Conservation (phyloP, 148 eudicot genomes). For the Drosera capensis region DNA sequence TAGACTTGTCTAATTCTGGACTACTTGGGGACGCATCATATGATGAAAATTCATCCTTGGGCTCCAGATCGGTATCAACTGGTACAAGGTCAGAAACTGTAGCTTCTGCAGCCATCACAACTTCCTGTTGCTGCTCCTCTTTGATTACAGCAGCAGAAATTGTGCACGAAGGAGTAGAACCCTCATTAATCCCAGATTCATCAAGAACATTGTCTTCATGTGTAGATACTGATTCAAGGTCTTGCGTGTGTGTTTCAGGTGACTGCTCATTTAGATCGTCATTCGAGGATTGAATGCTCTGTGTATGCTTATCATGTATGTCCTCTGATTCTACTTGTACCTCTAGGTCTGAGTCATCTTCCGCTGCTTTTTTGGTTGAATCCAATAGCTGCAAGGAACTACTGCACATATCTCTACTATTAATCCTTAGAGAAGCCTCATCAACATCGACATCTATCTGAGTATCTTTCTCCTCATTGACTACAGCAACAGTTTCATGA, state of each 20-base stretch:
- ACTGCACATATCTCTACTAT: slow-evolving; percentile 33
- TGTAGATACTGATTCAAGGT: slow-evolving; percentile 12
- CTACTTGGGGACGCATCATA: slow-evolving; percentile 13
- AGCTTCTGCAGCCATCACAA: slow-evolving; percentile 7
- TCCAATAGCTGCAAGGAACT: slow-evolving; percentile 51
- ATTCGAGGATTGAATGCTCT: slow-evolving; percentile 12
- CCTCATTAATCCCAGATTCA: slow-evolving; percentile 10
- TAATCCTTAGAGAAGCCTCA: slow-evolving; percentile 15
- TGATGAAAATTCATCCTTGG: slow-evolving; percentile 15
- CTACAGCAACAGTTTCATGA: neutral
- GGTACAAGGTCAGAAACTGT: slow-evolving; percentile 10
- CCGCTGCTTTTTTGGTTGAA: slow-evolving; percentile 15
- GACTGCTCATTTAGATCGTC: slow-evolving; percentile 13
- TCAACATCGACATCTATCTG: slow-evolving; percentile 14
- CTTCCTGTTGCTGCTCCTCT: slow-evolving; percentile 13
- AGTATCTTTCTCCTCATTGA: slow-evolving; percentile 9
- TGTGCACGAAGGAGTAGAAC: slow-evolving; percentile 11
- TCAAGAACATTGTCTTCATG: slow-evolving; percentile 12
- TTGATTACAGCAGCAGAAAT: slow-evolving; percentile 8
- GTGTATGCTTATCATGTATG: slow-evolving; percentile 16
- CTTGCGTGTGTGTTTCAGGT: slow-evolving; percentile 3
- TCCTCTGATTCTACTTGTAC: slow-evolving; percentile 13
- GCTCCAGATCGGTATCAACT: slow-evolving; percentile 9
- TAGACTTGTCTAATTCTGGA: slow-evolving; percentile 15
- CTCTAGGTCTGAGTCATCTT: slow-evolving; percentile 11